Conservation (phyloP, 345 rosid genomes). For the Schrenkiella parvula region DNA sequence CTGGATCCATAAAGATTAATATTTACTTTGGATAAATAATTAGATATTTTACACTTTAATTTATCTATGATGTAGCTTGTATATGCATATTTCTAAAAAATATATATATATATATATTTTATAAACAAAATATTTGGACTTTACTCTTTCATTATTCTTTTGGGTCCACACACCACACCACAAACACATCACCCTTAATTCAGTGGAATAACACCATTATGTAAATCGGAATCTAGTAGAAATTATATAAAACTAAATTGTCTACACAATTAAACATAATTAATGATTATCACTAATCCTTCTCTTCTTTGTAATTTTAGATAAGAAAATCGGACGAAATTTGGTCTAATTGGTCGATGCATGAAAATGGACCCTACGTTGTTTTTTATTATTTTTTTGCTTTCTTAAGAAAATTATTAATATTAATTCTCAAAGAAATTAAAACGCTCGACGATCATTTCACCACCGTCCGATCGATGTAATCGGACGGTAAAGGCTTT, state of each 20-base stretch:
- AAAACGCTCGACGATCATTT: conserved; percentile 1
- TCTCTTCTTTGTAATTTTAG: background rate
- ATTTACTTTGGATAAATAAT: background rate
- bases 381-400: background rate
- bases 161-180: conserved; percentile 20
- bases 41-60: background rate
- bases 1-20: background rate
- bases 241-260: background rate
- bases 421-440: background rate
- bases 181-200: conserved; percentile 25
- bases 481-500: background rate
- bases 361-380: background rate
- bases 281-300: background rate
- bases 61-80: background rate
- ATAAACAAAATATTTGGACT: background rate
- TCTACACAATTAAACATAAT: background rate
- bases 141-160: background rate
- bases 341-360: background rate
- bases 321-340: conserved; percentile 8
- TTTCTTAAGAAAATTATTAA: background rate
- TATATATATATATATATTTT: too few relatives aligned
- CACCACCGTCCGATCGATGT: conserved; percentile 16
- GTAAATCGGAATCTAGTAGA: conserved; percentile 12
- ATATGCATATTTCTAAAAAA: background rate
- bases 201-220: background rate